Conservation (phyloP, 2,329 filamentous ascomycete genomes). For the Pseudodiploospora longispora region DNA sequence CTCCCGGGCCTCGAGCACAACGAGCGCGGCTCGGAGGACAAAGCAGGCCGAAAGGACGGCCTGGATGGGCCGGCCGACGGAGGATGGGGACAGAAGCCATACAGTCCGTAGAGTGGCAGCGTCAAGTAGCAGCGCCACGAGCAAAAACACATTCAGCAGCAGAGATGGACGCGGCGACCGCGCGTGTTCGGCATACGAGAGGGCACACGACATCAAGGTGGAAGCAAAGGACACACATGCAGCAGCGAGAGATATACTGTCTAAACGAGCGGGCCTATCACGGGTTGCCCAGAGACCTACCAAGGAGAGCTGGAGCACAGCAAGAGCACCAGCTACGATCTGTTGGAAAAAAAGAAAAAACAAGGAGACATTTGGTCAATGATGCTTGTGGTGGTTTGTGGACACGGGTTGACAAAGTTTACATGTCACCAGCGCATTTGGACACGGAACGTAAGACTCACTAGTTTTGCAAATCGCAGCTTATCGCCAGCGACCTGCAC, state of each 20-base stretch:
- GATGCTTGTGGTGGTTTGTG: neutral
- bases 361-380: neutral
- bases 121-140: constrained; percentile 26
- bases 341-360: constrained; percentile 2
- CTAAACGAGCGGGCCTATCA: constrained; percentile 11
- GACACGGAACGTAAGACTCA: constrained; percentile 7
- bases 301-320: constrained; percentile 24
- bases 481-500: constrained; percentile 16
- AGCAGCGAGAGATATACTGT: constrained; percentile 21
- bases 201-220: constrained; percentile 21
- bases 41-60: constrained; percentile 27
- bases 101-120: constrained; percentile 25
- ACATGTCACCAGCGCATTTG: neutral
- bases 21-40: constrained; percentile 25
- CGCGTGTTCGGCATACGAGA: constrained; percentile 25
- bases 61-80: constrained; percentile 16
- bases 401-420: neutral
- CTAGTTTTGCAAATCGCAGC: constrained; percentile 20
- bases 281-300: constrained; percentile 23
- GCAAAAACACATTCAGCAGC: constrained; percentile 25
- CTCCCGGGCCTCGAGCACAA: constrained; percentile 30
- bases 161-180: constrained; percentile 23
- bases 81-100: constrained; percentile 19
- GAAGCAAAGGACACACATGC: constrained; percentile 24
- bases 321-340: constrained; percentile 18